These are phyloP conservation scores for Nakazawaea populi DNA, from an alignment of 805 yeast genomes.

Conservation along the genomic window DNA sequence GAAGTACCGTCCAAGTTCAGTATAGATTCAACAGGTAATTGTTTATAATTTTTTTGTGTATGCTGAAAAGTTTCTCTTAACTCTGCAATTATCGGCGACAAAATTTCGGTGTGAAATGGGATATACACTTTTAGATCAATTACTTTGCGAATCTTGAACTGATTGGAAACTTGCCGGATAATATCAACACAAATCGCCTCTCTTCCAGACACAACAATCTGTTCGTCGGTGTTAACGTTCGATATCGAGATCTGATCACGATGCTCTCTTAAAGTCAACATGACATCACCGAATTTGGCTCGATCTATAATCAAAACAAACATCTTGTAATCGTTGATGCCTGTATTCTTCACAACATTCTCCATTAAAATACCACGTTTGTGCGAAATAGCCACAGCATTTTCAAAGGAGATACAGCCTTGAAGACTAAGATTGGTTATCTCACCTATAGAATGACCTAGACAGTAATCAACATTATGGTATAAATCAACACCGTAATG, in stretches of 20 bases:
- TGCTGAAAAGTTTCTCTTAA: constrained; percentile 13
- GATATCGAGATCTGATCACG: constrained; percentile 16
- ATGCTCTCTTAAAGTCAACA: background rate
- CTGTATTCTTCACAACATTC: constrained; percentile 19
- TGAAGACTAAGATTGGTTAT: constrained; percentile 23
- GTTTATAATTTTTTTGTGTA: background rate
- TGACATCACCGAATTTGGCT: constrained; percentile 15
- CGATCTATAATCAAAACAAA: constrained; percentile 24
- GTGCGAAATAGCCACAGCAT: constrained; percentile 21
- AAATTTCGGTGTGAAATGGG: constrained; percentile 29
- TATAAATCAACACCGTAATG: constrained; percentile 18
- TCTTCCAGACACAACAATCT: constrained; percentile 27
- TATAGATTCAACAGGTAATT: constrained; percentile 20
- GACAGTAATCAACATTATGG: constrained; percentile 15
- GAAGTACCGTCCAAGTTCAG: constrained; percentile 24
- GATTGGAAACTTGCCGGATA: constrained; percentile 11
- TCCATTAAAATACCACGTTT: constrained; percentile 28
- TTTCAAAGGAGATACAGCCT: constrained; percentile 17
- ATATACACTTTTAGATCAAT: constrained; percentile 24
- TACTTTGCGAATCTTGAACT: constrained; percentile 16
- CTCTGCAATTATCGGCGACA: constrained; percentile 20
- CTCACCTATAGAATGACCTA: constrained; percentile 33
- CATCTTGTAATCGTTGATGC: constrained; percentile 29
- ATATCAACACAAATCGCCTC: constrained; percentile 13
- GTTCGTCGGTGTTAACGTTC: constrained; percentile 27